Base-by-base conservation (phyloP, 495 filamentous ascomycete species). In the Penicillium simplicissimum region DNA sequence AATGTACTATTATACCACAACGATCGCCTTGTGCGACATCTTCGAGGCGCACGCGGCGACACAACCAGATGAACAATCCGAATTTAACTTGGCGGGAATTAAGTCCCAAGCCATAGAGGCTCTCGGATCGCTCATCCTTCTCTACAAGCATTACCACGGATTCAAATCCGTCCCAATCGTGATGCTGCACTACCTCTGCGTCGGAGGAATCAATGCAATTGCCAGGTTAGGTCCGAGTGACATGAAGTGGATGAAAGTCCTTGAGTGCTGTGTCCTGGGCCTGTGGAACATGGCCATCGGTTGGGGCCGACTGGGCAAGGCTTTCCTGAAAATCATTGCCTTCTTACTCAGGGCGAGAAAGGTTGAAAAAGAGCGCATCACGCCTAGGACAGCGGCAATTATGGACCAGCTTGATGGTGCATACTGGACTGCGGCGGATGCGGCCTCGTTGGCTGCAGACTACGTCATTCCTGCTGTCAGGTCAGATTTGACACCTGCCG, bases 231-330 rank as follows among this genome's bases (percentile, higher is more conserved):
- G 58, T 23, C 42, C 60, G 3, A 17, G 40, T 4, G 58, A 67
- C 3, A 64, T 64, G 6, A 68, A 70, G 56, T 70, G 70, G 70
- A 57, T 57, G 31, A 54, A 62, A 11, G 64, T 72, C n/a, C 57
- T 72, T 14, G 69, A 72, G 51, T 60, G 62, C 53, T 67, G 67
- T 21, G 69, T 67, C 11, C 51, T 72, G 4, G 69, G 67, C 4
- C 64, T 72, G 11, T 72, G 67, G 69, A 62, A 72, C 49, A 63
- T 72, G 69, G 69, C 67, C 56, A 49, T 72, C 23, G 64, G 69
- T 0, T 72, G 69, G 69, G 69, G 69, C 14, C 62, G 69, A 40
- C 49, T 69, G 8, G 65, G 67, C 58, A 72, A 64, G 21, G 69
- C 69, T 14, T 72, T 72, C 23, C 62, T 72, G n/a, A 64, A 66